Percentiles rank a stretch among this genome's conserved stretches.
These are phyloP conservation scores for Xylaria sp. DNA, from an alignment of 2,329 filamentous ascomycete species.

Conservation along the genomic window DNA sequence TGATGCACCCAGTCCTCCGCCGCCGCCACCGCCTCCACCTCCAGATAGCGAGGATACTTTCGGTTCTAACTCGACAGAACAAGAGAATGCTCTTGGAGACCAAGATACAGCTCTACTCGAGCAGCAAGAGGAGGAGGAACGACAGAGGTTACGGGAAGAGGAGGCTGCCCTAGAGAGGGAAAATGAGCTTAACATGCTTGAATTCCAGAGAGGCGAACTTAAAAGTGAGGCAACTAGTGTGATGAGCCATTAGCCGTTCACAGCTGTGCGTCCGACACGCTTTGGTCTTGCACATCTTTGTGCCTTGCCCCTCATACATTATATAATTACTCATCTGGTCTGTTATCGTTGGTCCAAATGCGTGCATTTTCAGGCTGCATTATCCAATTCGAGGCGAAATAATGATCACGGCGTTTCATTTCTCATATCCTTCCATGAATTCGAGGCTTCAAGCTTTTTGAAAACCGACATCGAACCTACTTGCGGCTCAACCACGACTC, in stretches of 20 bases:
- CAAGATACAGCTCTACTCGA: slow-evolving; percentile 63
- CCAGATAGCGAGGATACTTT: slow-evolving; percentile 53
- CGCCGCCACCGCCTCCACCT: slow-evolving; percentile 63
- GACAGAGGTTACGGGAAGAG: slow-evolving; percentile 51
- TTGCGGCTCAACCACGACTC: slow-evolving; percentile 2
- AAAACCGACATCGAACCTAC: neutral
- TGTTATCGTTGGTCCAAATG: slow-evolving; percentile 15
- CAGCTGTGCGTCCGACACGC: slow-evolving; percentile 12
- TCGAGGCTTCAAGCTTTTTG: slow-evolving; percentile 10
- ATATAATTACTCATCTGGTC: slow-evolving; percentile 29
- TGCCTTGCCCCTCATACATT: slow-evolving; percentile 2
- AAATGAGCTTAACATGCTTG: slow-evolving; percentile 55
- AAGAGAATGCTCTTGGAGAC: slow-evolving; percentile 59
- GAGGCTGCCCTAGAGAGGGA: slow-evolving; percentile 53
- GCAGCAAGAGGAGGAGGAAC: slow-evolving; percentile 66
- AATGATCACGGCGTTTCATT: slow-evolving; percentile 19
- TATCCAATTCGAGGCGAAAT: slow-evolving; percentile 8
- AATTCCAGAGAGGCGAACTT: slow-evolving; percentile 50
- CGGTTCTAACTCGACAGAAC: slow-evolving; percentile 54
- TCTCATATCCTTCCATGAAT: neutral
- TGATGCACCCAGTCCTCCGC: slow-evolving; percentile 51
- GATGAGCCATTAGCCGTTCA: slow-evolving; percentile 45
- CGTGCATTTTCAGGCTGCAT: slow-evolving; percentile 36
- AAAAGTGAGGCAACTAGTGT: slow-evolving; percentile 45
- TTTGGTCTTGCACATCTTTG: slow-evolving; percentile 1